Percentiles rank a stretch among this genome's conserved stretches.
Conservation (phyloP, 2,329 filamentous ascomycete genomes). For the Paramyrothecium sp. region DNA sequence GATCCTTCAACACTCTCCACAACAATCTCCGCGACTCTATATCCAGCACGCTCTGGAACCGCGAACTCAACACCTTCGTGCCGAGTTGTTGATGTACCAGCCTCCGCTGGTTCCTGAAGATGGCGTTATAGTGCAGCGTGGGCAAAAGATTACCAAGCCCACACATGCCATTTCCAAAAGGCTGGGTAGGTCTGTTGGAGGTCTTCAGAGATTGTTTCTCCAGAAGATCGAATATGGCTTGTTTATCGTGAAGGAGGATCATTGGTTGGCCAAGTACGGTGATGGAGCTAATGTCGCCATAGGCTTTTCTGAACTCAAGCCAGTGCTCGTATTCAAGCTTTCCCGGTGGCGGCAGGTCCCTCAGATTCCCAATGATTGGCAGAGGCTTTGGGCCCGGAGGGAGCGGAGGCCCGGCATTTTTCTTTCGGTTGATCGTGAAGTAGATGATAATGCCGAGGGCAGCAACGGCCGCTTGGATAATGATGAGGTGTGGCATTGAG, state of each 20-base stretch:
- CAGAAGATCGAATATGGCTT: conserved; percentile 33
- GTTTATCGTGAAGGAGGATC: conserved; percentile 36
- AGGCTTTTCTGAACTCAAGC: conserved; percentile 30
- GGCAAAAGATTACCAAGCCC: conserved; percentile 15
- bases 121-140: conserved; percentile 13
- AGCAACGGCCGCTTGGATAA: no score
- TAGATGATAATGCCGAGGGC: no score
- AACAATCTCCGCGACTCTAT: conserved; percentile 22
- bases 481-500: no score
- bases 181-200: conserved; percentile 9
- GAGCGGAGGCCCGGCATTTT: conserved; percentile 1
- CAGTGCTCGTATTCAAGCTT: conserved; percentile 30
- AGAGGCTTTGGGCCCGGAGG: conserved; percentile 28
- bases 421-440: not conserved
- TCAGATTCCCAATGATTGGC: conserved; percentile 44
- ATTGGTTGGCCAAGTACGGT: conserved; percentile 28
- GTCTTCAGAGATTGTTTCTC: conserved; percentile 18
- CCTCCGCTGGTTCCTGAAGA: conserved; percentile 20
- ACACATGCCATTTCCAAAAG: conserved; percentile 17
- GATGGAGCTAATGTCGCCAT: conserved; percentile 24
- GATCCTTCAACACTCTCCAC: conserved; percentile 16
- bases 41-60: conserved; percentile 20
- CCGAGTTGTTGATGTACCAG: conserved; percentile 26
- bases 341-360: conserved; percentile 36
- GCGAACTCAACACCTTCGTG: conserved; percentile 12